phyloP scores from a whole-genome alignment of 139 green algal species.

The Desmodesmus armatus region DNA sequence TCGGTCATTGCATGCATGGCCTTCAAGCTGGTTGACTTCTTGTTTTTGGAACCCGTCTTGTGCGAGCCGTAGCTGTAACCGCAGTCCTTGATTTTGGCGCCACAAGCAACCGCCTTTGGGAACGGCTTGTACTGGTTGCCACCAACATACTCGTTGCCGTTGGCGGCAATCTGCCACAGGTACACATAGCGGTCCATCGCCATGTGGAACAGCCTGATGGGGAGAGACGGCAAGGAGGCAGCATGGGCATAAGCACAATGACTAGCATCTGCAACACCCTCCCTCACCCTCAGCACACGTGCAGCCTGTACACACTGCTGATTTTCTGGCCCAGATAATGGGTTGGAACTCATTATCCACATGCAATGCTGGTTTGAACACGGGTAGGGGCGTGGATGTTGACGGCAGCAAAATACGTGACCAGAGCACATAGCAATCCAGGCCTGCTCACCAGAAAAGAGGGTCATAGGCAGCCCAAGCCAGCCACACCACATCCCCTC shows the following conservation, averaged over 20 bases:
- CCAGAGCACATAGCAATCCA: too few relatives aligned
- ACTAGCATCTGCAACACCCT: too few relatives aligned
- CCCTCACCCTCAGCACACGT: too few relatives aligned
- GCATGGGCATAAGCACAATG: too few relatives aligned
- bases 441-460: constrained; percentile 12
- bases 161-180: constrained; percentile 9
- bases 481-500: constrained; percentile 21
- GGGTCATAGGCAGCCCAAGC: constrained; percentile 2
- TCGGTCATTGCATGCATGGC: neutral
- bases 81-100: neutral
- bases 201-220: constrained; percentile 11
- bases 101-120: neutral
- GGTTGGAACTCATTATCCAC: too few relatives aligned
- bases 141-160: too few relatives aligned
- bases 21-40: neutral
- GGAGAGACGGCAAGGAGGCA: neutral
- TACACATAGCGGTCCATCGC: constrained; percentile 21
- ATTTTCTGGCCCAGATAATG: too few relatives aligned
- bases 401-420: too few relatives aligned
- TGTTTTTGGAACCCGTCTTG: neutral
- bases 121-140: neutral
- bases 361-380: too few relatives aligned
- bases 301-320: too few relatives aligned
- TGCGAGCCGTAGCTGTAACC: constrained; percentile 14
- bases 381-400: too few relatives aligned